These are phyloP conservation scores for Yarrowia galli DNA, from an alignment of 1,139 yeast genomes.

Conservation along the genomic window DNA sequence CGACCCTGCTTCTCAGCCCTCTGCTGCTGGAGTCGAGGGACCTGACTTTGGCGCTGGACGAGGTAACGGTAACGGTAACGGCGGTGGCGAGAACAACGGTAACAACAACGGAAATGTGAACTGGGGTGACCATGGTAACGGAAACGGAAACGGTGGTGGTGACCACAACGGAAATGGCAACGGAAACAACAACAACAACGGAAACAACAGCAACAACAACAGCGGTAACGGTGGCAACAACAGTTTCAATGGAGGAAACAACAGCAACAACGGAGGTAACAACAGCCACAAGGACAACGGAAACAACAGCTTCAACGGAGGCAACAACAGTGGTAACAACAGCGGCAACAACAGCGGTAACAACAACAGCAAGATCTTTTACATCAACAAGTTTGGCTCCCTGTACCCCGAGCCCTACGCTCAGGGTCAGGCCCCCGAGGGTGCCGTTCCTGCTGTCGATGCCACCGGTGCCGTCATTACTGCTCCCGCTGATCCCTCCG, in stretches of 20 bases:
- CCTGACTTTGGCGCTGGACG: background rate
- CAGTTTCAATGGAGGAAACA: background rate
- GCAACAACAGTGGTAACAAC: background rate
- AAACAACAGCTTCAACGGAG: background rate
- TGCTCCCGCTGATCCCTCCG: background rate
- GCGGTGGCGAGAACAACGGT: no score
- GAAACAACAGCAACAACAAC: background rate
- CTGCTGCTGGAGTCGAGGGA: background rate
- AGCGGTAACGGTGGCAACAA: background rate
- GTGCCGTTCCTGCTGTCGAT: background rate
- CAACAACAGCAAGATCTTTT: conserved; percentile 12
- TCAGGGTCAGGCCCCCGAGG: background rate
- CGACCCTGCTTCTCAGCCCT: background rate
- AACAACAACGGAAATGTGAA: background rate
- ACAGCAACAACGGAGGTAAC: background rate
- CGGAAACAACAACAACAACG: background rate
- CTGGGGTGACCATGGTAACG: background rate
- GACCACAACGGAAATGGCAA: background rate
- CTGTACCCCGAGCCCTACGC: conserved; percentile 1
- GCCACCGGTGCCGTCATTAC: background rate
- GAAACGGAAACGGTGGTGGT: conserved; percentile 1
- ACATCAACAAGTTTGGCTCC: conserved; percentile 10
- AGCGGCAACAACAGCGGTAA: background rate
- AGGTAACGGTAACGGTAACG: background rate
- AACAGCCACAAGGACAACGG: background rate